A percentile compares a stretch with the other conserved stretches of the same genome.
These are phyloP conservation scores for Epichloe sylvatica DNA, from an alignment of 2,329 filamentous ascomycete species.

Conservation along the genomic window DNA sequence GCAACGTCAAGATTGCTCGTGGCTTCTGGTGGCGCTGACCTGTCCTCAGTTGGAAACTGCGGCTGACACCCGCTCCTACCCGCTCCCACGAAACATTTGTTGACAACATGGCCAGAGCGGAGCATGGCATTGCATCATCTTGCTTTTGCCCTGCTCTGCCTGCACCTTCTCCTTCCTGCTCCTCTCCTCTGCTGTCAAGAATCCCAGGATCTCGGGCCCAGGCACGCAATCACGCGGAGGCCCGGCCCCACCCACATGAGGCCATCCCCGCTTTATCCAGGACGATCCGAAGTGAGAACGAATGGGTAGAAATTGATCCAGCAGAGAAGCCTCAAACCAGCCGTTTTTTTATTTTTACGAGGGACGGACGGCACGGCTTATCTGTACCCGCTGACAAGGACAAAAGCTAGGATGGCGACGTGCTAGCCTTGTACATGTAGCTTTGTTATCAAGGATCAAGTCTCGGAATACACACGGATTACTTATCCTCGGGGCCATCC, in stretches of 20 bases:
- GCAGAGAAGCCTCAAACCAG: too few species aligned
- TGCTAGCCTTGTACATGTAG: background rate
- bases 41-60: background rate
- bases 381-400: too few species aligned
- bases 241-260: background rate
- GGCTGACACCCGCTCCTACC: background rate
- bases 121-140: too few species aligned
- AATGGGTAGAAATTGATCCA: background rate
- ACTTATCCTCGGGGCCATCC: background rate
- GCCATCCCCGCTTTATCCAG: slow-evolving; percentile 2
- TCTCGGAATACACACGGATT: background rate
- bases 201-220: slow-evolving; percentile 1
- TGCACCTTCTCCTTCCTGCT: background rate
- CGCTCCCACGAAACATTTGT: too few species aligned
- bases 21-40: background rate
- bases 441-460: background rate
- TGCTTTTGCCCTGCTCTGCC: too few species aligned
- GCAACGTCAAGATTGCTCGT: too few species aligned
- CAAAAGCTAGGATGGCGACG: background rate
- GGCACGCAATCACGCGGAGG: background rate
- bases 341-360: too few species aligned
- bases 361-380: too few species aligned
- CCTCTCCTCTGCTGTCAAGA: background rate
- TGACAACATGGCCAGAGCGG: too few species aligned
- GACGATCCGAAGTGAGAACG: background rate